Base-by-base conservation (phyloP, 441 rosid genomes). In the Adansonia madagascariensis region DNA sequence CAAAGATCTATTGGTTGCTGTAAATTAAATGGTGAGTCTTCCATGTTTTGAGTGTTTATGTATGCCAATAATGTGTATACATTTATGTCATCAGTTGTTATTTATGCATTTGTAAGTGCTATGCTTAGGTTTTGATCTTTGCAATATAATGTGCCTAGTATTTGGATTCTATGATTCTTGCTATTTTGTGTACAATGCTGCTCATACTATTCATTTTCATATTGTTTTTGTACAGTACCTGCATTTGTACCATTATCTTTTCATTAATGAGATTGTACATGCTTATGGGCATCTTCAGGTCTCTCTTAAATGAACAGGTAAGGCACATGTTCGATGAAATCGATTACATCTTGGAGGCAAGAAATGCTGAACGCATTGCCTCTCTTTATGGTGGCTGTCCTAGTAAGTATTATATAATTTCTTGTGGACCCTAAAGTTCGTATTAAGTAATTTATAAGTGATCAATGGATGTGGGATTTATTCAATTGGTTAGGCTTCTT, bases 301-400 rank as follows among this genome's bases (percentile, higher is more conserved):
- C 80, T 85, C 77, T 87, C 85, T 87, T 86, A 75, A 80, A 82
- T 89, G 84, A 82, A 88, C 91, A 94, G 99, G 97, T 97, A 73
- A 90, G 98, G 81, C 98, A 94, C 89, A 97, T 97, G 99, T 97
- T 97, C 82, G 98, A 93, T 62, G 99, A 97, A 86, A 97, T 93
- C 75, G 98, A 97, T 86, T 97, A 97, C 73, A 60, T 97, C 75
- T 85, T 83, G 39, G 98, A 94, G 87, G 99, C 93, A 74, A 85
- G 88, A 89, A 97, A 93, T 89, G 99, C 99, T 67, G 99, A 93
- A 79, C 91, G 89, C 82, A 94, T 97, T 86, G 95, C 98, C 78
- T 84, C 89, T 84, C 91, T 92, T 5, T 97, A 90, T 88, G 85
- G 92, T 82, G 84, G 69, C 53, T 67, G 83, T 49, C 82, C 86